Conservation (phyloP, 2,329 filamentous ascomycete genomes). For the Ceratocystis albifundus region DNA sequence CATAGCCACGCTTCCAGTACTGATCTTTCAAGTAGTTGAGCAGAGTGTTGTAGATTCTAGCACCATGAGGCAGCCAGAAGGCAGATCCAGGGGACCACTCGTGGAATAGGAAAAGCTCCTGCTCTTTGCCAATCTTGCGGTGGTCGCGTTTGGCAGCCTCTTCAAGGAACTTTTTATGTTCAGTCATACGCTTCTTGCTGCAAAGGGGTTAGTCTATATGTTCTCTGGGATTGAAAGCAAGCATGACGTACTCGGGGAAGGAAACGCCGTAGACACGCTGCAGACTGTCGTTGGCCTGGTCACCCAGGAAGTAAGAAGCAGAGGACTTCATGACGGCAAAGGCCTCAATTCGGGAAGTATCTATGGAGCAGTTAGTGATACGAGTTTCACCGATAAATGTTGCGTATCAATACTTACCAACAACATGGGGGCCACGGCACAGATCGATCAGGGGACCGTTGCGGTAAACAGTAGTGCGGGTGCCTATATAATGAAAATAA, state of each 20-base stretch:
- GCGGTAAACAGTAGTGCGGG: conserved; percentile 84
- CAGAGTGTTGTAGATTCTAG: conserved; percentile 84
- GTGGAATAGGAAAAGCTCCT: conserved; percentile 96
- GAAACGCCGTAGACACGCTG: conserved; percentile 95
- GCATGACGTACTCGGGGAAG: conserved; percentile 40
- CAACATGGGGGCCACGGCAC: conserved; percentile 88
- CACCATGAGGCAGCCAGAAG: conserved; percentile 87
- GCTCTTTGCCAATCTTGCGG: conserved; percentile 82
- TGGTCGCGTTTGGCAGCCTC: conserved; percentile 98
- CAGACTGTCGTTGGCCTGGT: conserved; percentile 85
- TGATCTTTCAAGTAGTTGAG: conserved; percentile 70
- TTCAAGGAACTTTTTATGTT: conserved; percentile 89
- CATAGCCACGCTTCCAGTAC: conserved; percentile 87
- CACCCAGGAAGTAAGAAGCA: conserved; percentile 65
- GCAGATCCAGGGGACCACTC: conserved; percentile 84
- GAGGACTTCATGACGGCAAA: conserved; percentile 82
- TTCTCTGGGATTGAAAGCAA: background rate
- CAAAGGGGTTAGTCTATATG: conserved; percentile 15
- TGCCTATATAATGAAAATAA: conserved; percentile 7
- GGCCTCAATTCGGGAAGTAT: conserved; percentile 86
- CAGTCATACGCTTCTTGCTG: conserved; percentile 76
- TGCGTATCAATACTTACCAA: conserved; percentile 33
- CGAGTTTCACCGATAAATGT: too few relatives aligned
- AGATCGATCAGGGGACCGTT: conserved; percentile 91
- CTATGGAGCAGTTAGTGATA: conserved; percentile 18